Base-by-base conservation (phyloP, 441 rosid genomes). In the Pelargonium cotyledonis region DNA sequence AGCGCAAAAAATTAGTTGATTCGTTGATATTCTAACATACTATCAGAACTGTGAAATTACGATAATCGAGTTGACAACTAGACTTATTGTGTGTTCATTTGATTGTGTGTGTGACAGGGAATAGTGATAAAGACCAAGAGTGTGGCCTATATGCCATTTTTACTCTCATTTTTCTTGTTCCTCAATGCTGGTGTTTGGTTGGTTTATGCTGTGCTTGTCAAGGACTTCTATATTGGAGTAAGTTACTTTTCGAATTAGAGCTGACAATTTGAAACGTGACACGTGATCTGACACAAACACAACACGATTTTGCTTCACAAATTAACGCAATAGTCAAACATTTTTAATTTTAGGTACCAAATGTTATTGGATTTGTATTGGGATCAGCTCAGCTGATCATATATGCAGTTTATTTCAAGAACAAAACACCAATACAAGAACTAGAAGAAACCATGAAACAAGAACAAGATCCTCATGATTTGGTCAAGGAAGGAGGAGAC, bases 101-200 rank as follows among this genome's bases (percentile, higher is more conserved):
- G 35, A 43, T 35, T 38, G 19, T 2, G 26, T 4, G 0, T 21
- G 15, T 8, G 16, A 70, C 90, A 92, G 96, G 88, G 80, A 85
- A 85, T 85, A 18, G 95, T 92, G 47, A 79, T 92, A 61, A 79
- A 64, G 0, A 86, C 86, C 0, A 84, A 78, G 74, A 89, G 97
- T 53, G 96, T 89, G 51, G 86, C 80, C 64, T 89, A 79, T 81
- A 88, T 92, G 95, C 96, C 97, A 11, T 88, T 92, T 63, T 71
- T 82, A 62, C 82, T 92, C 53, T 88, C 96, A 9, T 87, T 88
- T 55, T 85, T 78, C 78, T 71, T 86, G n/a, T 89, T 88, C 79
- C 72, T 89, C 76, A 91, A 89, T 67, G 91, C 88, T 23, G 86
- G 80, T n/a, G 72, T 80, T 41, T 91, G 94, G 94, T 77, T 78